A percentile compares a stretch with the other conserved stretches of the same genome.
Conservation (phyloP, 257 asterid genomes). For the Voacanga thouarsii region DNA sequence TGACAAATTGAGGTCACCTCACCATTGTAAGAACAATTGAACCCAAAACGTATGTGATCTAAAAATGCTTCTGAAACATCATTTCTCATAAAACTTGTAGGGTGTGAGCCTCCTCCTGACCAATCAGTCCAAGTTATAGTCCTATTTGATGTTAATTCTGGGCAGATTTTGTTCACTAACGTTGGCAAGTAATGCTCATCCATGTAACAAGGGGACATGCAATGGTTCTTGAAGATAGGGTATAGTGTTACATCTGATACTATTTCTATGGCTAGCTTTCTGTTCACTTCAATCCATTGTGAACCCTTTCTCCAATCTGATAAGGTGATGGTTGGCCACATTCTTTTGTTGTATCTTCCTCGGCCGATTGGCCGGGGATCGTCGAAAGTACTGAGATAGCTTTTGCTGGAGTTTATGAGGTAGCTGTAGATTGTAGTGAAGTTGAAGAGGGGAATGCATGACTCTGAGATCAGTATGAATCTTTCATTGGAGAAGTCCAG, state of each 20-base stretch:
- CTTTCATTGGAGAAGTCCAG: constrained; percentile 66
- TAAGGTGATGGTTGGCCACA: constrained; percentile 47
- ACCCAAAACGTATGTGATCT: constrained; percentile 35
- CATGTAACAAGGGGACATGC: constrained; percentile 84
- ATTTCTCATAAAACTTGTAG: constrained; percentile 32
- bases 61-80: constrained; percentile 46
- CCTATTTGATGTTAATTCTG: constrained; percentile 47
- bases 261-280: constrained; percentile 49
- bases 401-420: constrained; percentile 49
- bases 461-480: constrained; percentile 63
- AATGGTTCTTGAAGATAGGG: constrained; percentile 49
- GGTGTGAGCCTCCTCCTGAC: constrained; percentile 70
- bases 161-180: constrained; percentile 50
- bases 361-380: constrained; percentile 61
- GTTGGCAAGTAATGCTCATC: constrained; percentile 88
- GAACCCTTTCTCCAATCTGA: constrained; percentile 77
- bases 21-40: constrained; percentile 55
- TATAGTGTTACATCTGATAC: constrained; percentile 50
- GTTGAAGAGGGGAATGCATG: constrained; percentile 77
- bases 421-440: constrained; percentile 55
- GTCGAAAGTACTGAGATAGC: constrained; percentile 54
- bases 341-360: constrained; percentile 62
- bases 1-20: constrained; percentile 48
- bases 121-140: constrained; percentile 77
- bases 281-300: constrained; percentile 65